Conservation (phyloP, 1,139 yeast genomes). For the Geotrichum histeridarum region DNA sequence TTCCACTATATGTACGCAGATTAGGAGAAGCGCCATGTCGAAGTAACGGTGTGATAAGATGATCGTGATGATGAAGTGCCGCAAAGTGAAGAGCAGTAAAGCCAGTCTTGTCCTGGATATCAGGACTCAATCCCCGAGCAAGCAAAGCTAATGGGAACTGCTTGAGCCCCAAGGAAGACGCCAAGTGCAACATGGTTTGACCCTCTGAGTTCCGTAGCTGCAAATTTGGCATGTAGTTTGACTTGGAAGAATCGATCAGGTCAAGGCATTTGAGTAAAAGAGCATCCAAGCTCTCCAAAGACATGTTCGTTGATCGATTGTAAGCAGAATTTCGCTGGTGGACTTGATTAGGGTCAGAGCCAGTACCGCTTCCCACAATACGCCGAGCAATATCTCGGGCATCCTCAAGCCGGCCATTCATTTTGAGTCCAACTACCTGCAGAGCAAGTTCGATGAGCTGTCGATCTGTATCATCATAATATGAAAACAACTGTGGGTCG, state of each 20-base stretch:
- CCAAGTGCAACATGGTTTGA: slow-evolving; percentile 75
- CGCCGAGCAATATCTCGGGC: slow-evolving; percentile 82
- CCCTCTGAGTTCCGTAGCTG: slow-evolving; percentile 70
- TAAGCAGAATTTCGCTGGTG: slow-evolving; percentile 5
- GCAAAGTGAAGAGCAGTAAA: slow-evolving; percentile 81
- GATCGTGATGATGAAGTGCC: slow-evolving; percentile 61
- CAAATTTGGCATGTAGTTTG: slow-evolving; percentile 58
- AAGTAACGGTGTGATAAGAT: slow-evolving; percentile 49
- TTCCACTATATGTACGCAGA: slow-evolving; percentile 50
- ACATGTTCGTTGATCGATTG: slow-evolving; percentile 17
- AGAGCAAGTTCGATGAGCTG: slow-evolving; percentile 84
- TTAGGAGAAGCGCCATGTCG: slow-evolving; percentile 60
- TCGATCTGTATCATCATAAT: slow-evolving; percentile 87
- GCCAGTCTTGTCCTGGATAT: slow-evolving; percentile 65
- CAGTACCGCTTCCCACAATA: slow-evolving; percentile 45
- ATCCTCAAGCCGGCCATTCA: slow-evolving; percentile 87
- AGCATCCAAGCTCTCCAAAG: slow-evolving; percentile 52
- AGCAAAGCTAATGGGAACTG: slow-evolving; percentile 56
- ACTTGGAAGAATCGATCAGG: slow-evolving; percentile 55
- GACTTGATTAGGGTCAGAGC: slow-evolving; percentile 15
- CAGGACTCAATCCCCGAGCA: slow-evolving; percentile 69
- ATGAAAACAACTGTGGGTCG: slow-evolving; percentile 63
- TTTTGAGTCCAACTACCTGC: slow-evolving; percentile 85
- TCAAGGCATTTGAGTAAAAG: slow-evolving; percentile 60
- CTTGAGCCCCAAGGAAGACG: slow-evolving; percentile 63